Percentiles rank a stretch among this genome's conserved stretches.
phyloP scores from a whole-genome alignment of 139 green algal genomes.

The Coelastrella sp. region DNA sequence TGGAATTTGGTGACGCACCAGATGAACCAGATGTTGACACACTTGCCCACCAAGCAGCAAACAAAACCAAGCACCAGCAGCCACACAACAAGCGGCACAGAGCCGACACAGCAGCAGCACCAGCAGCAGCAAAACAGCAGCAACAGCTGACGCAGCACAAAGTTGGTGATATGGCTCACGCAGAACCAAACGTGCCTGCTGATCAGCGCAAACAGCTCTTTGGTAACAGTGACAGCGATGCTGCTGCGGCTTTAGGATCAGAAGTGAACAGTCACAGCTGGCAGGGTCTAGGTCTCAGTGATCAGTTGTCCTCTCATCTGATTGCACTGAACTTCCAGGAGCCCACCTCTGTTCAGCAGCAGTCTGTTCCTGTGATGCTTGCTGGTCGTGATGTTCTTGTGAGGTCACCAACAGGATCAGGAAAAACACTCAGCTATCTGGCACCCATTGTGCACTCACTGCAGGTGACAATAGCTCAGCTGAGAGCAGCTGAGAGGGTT shows the following conservation, averaged over 20 bases:
- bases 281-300: slow-evolving; percentile 60
- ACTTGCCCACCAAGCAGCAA: not conserved
- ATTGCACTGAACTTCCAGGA: slow-evolving; percentile 69
- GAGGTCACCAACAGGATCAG: slow-evolving; percentile 82
- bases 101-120: slow-evolving; percentile 3
- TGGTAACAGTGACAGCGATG: slow-evolving; percentile 14
- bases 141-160: slow-evolving; percentile 22
- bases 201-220: slow-evolving; percentile 51
- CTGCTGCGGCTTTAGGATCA: not conserved
- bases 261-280: slow-evolving; percentile 54
- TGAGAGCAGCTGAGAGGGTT: too few species aligned
- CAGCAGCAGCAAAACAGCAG: slow-evolving; percentile 11
- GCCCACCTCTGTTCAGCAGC: slow-evolving; percentile 65
- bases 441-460: slow-evolving; percentile 88
- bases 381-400: slow-evolving; percentile 75
- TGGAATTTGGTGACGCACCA: slow-evolving; percentile 46
- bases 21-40: slow-evolving; percentile 26
- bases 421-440: slow-evolving; percentile 95
- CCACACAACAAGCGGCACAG: not conserved
- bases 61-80: not conserved
- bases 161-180: slow-evolving; percentile 51
- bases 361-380: slow-evolving; percentile 57
- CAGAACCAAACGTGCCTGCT: slow-evolving; percentile 46
- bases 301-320: slow-evolving; percentile 59
- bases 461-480: slow-evolving; percentile 50